Base-by-base conservation (phyloP, 148 eudicot species). In the Arbutus unedo region DNA sequence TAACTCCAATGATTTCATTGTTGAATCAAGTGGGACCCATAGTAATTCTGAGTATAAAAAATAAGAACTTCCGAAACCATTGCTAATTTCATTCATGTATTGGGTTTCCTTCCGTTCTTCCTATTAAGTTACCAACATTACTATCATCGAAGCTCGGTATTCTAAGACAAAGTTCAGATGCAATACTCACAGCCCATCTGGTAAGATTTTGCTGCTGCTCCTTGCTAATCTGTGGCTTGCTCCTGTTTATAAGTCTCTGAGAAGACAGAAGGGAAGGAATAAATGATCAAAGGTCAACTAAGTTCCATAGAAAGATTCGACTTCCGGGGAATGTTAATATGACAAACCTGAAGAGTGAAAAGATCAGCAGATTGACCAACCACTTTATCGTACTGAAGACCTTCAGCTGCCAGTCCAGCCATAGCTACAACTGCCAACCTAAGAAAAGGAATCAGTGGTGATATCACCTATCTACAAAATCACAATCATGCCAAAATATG, bases 401-500 rank as follows among this genome's bases (percentile, higher is more conserved):
- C 99, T 90, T 96, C 99, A 31, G 99, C 98, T 38, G 99, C 99
- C 72, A 96, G 87, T 84, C 99, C 99, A 85, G 98, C 97, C 99
- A 96, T 94, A 60, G 98, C 89, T 78, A 96, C 94, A 71, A 93
- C 97, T 19, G 99, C 94, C 82, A 96, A 90, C 88, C 98, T 96
- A 87, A 77, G 64, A 77, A 82, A 74, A 79, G 31, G 16, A 76
- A 80, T 23, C 7, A 15, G 14, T 2, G 48, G 41, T 16, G 70
- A 16, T 64, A 44, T 21, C 3, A 18, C 38, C 13, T 75, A 43
- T 23, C 47, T 51, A 50, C 8, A 50, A 64, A 60, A 60, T n/a
- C 57, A 45, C 18, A 15, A 48, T 50, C 10, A 38, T 51, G 4
- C 15, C 8, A 77, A 78, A 56, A 41, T 0, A 15, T 21, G 6